Base-by-base conservation (phyloP, 495 filamentous ascomycete species). In the Patellaria atrata region DNA sequence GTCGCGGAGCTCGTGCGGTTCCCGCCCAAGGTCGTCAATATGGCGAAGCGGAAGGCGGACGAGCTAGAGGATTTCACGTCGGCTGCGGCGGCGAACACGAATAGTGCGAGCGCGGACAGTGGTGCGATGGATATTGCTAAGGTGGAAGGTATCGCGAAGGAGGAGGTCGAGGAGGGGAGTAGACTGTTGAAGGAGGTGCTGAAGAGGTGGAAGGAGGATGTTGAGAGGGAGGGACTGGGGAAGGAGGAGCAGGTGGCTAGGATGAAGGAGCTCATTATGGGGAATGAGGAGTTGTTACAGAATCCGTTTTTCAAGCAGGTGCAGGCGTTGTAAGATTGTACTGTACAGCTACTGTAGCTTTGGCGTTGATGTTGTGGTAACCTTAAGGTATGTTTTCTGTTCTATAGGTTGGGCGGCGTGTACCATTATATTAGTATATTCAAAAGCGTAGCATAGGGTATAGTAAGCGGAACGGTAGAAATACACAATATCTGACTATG, bases 1-100 rank as follows among this genome's bases (percentile, higher is more conserved):
- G 89, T 99, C 9, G 89, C 89, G 7, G 89, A 99, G 61, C 71
- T 99, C 1, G 89, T 99, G 6, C 72, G 86, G n/a, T 99, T 99
- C 64, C 89, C 89, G 2, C 73, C 80, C 34, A 99, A 96, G 58
- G 89, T 99, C 4, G 80, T 99, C 35, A 84, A 84, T 47, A 99
- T 96, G 89, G 89, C 89, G 17, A 93, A 91, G 60, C 73, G 89
- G 41, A 96, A 96, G 60, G 89, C 89, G 1, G 89, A 94, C 54
- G 89, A 99, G 64, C 65, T 99, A 12, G 89, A 99, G 56, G 89
- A 97, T 54, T 97, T 97, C 48, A 79, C 81, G 0, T 74, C 75
- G 33, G 75, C 82, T 48, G 70, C 75, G 49, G 77, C 73, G 23
- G 63, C 70, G 8, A 53, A 57, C 1, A 45, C 61, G 14, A 59